Evolutionary conservation across 345 rosid genomes (phyloP), one percentile per base, ranked within the genome.

Genomic region (Linum trigynum): DNA sequence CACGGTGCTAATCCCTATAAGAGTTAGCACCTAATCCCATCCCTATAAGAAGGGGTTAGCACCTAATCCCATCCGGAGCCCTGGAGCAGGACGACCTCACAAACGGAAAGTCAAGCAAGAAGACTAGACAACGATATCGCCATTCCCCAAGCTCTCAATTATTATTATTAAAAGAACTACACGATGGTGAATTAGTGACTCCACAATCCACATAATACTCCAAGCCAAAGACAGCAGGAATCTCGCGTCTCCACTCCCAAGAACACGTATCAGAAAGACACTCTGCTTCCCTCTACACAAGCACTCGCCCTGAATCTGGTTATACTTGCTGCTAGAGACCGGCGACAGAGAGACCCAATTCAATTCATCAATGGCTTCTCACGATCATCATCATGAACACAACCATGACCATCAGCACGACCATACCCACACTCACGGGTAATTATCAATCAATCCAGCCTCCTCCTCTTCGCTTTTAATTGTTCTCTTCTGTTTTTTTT

Each of bases 341-440:
- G 1, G 32, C 32, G 1, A 23, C 32, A 23, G 32, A 23, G 32
- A 23, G 32, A 23, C 32, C 32, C 32, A 23, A 23, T 0, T 23
- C 32, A 23, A 23, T 23, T 23, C 32, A 23, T 23, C 32, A 23
- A 45, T 45, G 51, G 51, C 51, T 45, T 45, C 51, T 48, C 43
- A 40, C 50, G 72, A 55, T 32, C 17, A 60, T n/a, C 64, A 75
- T 8, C 61, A 61, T 16, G 66, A 71, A 14, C 77, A 77, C 37
- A 42, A 70, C 43, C 71, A 69, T 39, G 55, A 75, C 38, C 84
- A 75, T 3, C 59, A 56, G 3, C 6, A 57, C 3, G 37, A 11
- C 11, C 32, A 23, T 23, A 23, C 32, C 32, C 32, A 23, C 32
- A 8, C 70, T 53, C 71, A 81, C 55, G 78, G 71, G 81, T 82